A percentile compares a stretch with the other conserved stretches of the same genome.
These are phyloP conservation scores for Hypoxylon sp. DNA, from an alignment of 2,329 filamentous ascomycete genomes.

Conservation along the genomic window DNA sequence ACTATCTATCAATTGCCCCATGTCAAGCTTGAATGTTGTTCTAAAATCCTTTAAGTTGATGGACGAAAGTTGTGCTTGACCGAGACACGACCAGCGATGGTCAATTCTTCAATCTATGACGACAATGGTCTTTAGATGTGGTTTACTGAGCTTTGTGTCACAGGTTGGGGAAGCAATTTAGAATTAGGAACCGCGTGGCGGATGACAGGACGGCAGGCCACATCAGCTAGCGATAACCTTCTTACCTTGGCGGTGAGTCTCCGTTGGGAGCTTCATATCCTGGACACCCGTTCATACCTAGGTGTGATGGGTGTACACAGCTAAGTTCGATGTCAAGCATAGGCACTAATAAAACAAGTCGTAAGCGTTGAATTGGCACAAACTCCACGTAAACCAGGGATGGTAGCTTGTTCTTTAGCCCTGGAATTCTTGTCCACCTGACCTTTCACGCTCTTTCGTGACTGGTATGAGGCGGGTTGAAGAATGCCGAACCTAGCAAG, in stretches of 20 bases:
- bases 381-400: constrained; percentile 9
- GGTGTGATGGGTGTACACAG: constrained; percentile 5
- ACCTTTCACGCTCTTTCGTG: constrained; percentile 16
- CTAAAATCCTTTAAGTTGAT: no score
- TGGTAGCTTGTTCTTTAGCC: background rate
- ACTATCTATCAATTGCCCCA: no score
- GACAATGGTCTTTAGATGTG: no score
- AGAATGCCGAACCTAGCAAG: constrained; percentile 29
- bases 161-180: no score
- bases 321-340: constrained; percentile 5
- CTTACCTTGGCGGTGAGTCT: constrained; percentile 1
- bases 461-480: constrained; percentile 15
- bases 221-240: constrained; percentile 17
- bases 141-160: no score
- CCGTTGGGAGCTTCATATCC: constrained; percentile 1
- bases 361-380: constrained; percentile 14
- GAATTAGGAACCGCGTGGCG: no score
- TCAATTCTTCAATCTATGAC: no score
- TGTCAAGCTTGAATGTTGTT: no score
- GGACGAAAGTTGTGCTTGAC: no score
- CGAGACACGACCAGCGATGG: no score
- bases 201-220: no score
- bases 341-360: constrained; percentile 10
- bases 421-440: constrained; percentile 15
- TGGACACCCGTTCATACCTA: constrained; percentile 3